Evolutionary conservation across 2,329 filamentous ascomycete genomes (phyloP), one percentile per base, ranked within the genome.

Genomic region (Xenoacremonium recifei): DNA sequence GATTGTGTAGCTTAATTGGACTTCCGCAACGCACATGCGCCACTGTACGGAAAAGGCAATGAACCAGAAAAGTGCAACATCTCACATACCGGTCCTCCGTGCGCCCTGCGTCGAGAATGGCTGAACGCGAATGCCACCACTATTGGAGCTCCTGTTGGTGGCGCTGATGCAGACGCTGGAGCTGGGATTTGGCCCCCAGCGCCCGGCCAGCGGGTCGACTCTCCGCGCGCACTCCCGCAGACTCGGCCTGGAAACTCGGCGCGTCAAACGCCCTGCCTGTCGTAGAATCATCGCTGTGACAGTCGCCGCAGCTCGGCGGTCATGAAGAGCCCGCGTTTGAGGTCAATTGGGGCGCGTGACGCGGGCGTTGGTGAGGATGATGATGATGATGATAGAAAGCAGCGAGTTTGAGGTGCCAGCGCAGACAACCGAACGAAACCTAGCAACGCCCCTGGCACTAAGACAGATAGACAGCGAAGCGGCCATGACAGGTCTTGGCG

Each of bases 101-200:
- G 44, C 23, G 35, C 49, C 39, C 37, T 60, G 55, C n/a, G 60
- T 59, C 25, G 61, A 61, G 49, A 64, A 64, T n/a, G n/a, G n/a
- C n/a, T n/a, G n/a, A n/a, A n/a, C n/a, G n/a, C n/a, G n/a, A n/a
- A n/a, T n/a, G 21, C 39, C 53, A 37, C 46, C 52, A 44, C 38
- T 43, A 20, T 30, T 30, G 21, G 30, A 16, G 23, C 23, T 35
- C 29, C 36, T 38, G 18, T 21, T 40, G 36, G 37, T 35, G 15
- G 21, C 29, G 48, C 34, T n/a, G n/a, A n/a, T n/a, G n/a, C n/a
- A n/a, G n/a, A n/a, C n/a, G n/a, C 29, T 17, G 17, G 15, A 19
- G 15, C 13, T n/a, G 5, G 16, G 7, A 23, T n/a, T 33, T 47
- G 55, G 53, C 42, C 48, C 46, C 53, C 48, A 49, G 53, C 29